Evolutionary conservation across 1,139 yeast species (phyloP), one percentile per base, ranked within the genome.

Genomic region (Blastobotrys elegans): DNA sequence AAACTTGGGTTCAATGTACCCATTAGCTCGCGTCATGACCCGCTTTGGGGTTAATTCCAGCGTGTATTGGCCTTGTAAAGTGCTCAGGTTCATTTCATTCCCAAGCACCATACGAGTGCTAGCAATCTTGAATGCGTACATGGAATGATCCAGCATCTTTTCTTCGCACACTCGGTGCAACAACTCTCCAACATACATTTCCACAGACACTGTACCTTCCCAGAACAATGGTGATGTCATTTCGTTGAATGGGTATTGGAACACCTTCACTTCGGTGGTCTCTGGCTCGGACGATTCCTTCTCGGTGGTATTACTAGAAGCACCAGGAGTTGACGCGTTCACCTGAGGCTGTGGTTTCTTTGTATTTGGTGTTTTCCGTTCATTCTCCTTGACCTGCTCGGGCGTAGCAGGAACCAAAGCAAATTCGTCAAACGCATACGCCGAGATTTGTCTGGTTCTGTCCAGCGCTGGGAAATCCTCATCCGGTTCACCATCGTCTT

Each of bases 381-480:
- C 64, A 50, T 69, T 68, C 31, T 64, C 69, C 10, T 53, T 51
- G 30, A 50, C 54, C 54, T 70, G 72, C 8, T 53, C 59, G 4
- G 63, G 59, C 4, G 70, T 61, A 1, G 74, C 74, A 42, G 56
- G 58, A 1, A 71, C 74, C 29, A 72, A 54, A 6, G 76, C 76
- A 58, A 72, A 69, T 52, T 72, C 75, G 46, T 72, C 75, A 49
- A 68, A 71, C 6, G 70, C 63, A 50, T 69, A 72, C 5, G 72
- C 69, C 7, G 70, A 65, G 10, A 72, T 60, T 18, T 65, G 60
- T 27, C 76, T 53, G 5, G 66, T 61, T 22, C 76, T 57, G 46
- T 72, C 75, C 26, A 72, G 56, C 0, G 76, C 74, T 1, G 76
- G 76, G 48, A 72, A 72, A 50, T 72, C 76, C 34, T 69, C 72